phyloP scores from a whole-genome alignment of 2,329 filamentous ascomycete species.

The Epichloe sp. region DNA sequence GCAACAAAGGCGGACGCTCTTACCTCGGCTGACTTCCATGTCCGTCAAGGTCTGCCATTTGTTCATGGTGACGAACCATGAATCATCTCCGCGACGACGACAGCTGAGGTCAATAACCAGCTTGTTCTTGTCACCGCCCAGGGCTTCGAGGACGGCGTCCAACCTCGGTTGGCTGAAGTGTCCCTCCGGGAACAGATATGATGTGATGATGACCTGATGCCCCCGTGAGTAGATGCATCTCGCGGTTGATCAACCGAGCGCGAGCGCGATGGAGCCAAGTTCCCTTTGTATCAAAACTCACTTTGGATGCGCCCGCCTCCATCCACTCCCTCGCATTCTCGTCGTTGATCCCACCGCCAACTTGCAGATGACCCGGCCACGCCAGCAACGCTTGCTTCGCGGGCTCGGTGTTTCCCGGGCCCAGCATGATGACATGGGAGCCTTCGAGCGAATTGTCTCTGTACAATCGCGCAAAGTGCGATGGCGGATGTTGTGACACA shows the following conservation, averaged over 20 bases:
- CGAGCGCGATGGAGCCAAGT: not conserved
- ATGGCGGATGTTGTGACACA: conserved; percentile 70
- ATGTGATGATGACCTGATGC: conserved; percentile 85
- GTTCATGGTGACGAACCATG: conserved; percentile 97
- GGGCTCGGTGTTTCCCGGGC: conserved; percentile 71
- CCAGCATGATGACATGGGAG: conserved; percentile 94
- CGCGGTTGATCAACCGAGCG: not conserved
- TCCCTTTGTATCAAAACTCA: conserved; percentile 21
- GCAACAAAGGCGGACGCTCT: conserved; percentile 5
- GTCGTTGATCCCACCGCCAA: conserved; percentile 88
- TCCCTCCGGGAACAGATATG: conserved; percentile 77
- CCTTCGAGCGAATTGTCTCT: conserved; percentile 58
- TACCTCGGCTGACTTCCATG: conserved; percentile 84
- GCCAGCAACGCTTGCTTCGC: conserved; percentile 62
- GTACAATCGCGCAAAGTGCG: conserved; percentile 74
- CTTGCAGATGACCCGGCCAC: conserved; percentile 73
- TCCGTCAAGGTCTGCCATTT: conserved; percentile 98
- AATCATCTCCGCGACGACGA: conserved; percentile 53
- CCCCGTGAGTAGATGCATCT: not conserved
- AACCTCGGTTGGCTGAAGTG: conserved; percentile 69
- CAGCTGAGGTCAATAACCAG: conserved; percentile 95
- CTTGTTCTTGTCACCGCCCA: conserved; percentile 63
- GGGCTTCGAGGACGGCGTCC: conserved; percentile 55
- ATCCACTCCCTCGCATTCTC: conserved; percentile 79
- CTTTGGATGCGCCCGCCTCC: conserved; percentile 77